Conservation (phyloP, 1,284 basidiomycete species). For the Pseudozyma flocculosa region DNA sequence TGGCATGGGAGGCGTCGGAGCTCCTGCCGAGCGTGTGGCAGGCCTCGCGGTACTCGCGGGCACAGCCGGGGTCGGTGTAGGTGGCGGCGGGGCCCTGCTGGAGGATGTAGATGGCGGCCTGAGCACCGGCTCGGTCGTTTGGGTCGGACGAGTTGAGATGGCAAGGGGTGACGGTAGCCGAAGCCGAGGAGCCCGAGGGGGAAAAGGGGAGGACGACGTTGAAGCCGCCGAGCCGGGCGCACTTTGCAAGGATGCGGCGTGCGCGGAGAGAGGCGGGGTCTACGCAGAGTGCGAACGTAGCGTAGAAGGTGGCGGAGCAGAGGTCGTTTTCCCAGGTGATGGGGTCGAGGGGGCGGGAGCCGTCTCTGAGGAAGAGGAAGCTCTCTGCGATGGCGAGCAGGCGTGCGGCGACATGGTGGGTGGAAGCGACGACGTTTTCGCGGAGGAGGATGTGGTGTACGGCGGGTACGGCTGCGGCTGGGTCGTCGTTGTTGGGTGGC, state of each 20-base stretch:
- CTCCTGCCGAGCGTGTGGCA: slow-evolving; percentile 36
- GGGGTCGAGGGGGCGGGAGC: slow-evolving; percentile 5
- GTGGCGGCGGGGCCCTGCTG: slow-evolving; percentile 40
- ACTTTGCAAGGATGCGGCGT: slow-evolving; percentile 37
- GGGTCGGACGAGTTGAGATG: slow-evolving; percentile 23
- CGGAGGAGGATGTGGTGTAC: slow-evolving; percentile 10
- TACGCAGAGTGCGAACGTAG: slow-evolving; percentile 39
- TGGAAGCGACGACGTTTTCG: slow-evolving; percentile 7
- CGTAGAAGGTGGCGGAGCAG: slow-evolving; percentile 47
- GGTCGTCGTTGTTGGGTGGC: slow-evolving; percentile 1
- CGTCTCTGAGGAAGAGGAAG: slow-evolving; percentile 12
- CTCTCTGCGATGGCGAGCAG: slow-evolving; percentile 24
- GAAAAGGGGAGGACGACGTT: slow-evolving; percentile 45
- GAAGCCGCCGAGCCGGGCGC: slow-evolving; percentile 44
- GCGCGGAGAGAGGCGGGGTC: slow-evolving; percentile 30
- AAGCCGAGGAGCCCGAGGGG: slow-evolving; percentile 35
- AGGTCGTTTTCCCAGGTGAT: slow-evolving; percentile 26
- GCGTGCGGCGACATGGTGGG: slow-evolving; percentile 17
- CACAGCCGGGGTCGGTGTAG: slow-evolving; percentile 40
- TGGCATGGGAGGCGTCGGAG: slow-evolving; percentile 41
- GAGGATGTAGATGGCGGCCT: slow-evolving; percentile 47
- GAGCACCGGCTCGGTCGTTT: slow-evolving; percentile 36
- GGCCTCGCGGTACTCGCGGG: slow-evolving; percentile 47
- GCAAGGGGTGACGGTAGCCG: slow-evolving; percentile 15
- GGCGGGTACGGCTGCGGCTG: slow-evolving; percentile 25